phyloP scores from a whole-genome alignment of 2,329 filamentous ascomycete genomes.

The Xylariales sp. region DNA sequence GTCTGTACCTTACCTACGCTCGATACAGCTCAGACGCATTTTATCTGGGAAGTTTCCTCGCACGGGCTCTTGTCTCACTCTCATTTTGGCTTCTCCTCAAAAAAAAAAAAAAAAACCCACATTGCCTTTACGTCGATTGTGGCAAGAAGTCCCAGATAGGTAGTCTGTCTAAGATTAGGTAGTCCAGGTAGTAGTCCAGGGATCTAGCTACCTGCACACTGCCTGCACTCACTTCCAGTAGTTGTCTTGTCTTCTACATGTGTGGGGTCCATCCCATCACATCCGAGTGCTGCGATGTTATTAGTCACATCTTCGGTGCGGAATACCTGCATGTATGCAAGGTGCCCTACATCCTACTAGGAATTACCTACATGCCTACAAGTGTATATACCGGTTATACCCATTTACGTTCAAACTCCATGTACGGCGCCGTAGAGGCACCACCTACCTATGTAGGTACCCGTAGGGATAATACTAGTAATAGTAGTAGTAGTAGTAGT shows the following conservation, averaged over 20 bases:
- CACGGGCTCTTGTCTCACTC: slow-evolving; percentile 26
- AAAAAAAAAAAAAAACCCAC: slow-evolving; percentile 11
- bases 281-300: not conserved
- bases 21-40: not conserved
- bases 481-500: no score
- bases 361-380: not conserved
- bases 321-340: not conserved
- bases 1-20: no score
- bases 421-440: no score
- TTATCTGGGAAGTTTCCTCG: slow-evolving; percentile 3
- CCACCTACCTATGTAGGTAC: no score
- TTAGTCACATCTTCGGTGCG: not conserved
- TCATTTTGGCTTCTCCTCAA: slow-evolving; percentile 7
- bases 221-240: not conserved
- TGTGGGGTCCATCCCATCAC: slow-evolving; percentile 6
- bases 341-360: not conserved
- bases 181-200: no score
- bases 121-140: slow-evolving; percentile 2
- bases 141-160: not conserved
- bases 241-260: not conserved
- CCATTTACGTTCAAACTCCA: no score
- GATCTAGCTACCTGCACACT: no score
- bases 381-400: not conserved
- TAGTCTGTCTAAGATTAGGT: no score
- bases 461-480: no score